phyloP scores from a whole-genome alignment of 1,284 basidiomycete species.

The Kalmanozyma brasiliensis region DNA sequence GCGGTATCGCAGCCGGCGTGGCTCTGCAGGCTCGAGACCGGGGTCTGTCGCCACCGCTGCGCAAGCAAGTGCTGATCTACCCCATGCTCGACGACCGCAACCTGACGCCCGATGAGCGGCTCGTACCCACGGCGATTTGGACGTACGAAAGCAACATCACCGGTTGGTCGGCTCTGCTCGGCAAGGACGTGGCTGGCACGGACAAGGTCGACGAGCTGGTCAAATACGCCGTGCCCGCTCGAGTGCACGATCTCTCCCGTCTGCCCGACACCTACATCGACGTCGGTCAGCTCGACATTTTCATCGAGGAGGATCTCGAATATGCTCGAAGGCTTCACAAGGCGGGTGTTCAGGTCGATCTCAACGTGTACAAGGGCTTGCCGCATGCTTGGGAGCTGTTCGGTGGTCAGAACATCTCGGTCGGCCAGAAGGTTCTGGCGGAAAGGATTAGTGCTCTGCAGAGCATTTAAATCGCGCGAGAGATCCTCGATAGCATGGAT shows the following conservation, averaged over 20 bases:
- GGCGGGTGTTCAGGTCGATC: slow-evolving; percentile 28
- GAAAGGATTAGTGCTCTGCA: slow-evolving; percentile 18
- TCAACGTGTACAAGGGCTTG: slow-evolving; percentile 25
- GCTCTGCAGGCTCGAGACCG: slow-evolving; percentile 33
- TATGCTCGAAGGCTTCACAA: slow-evolving; percentile 21
- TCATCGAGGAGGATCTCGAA: slow-evolving; percentile 22
- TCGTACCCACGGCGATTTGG: slow-evolving; percentile 16
- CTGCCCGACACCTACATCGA: slow-evolving; percentile 33
- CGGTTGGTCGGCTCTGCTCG: slow-evolving; percentile 26
- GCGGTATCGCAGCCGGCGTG: slow-evolving; percentile 32
- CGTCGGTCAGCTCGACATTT: slow-evolving; percentile 37
- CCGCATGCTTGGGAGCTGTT: slow-evolving; percentile 37
- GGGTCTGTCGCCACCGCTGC: slow-evolving; percentile 17
- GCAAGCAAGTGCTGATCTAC: slow-evolving; percentile 39
- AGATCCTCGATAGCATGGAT: no score
- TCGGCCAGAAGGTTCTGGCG: slow-evolving; percentile 7
- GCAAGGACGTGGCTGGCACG: slow-evolving; percentile 11
- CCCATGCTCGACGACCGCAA: slow-evolving; percentile 43
- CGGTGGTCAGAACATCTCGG: slow-evolving; percentile 1
- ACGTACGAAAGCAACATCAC: slow-evolving; percentile 25
- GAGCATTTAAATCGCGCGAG: slow-evolving; percentile 25
- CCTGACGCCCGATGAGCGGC: slow-evolving; percentile 12
- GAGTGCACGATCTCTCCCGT: slow-evolving; percentile 19
- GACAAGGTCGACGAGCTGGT: slow-evolving; percentile 21
- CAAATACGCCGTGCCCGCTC: slow-evolving; percentile 24